A percentile compares a stretch with the other conserved stretches of the same genome.
Conservation (phyloP, 768 basidiomycete species). For the Tubosaeta sp. region DNA sequence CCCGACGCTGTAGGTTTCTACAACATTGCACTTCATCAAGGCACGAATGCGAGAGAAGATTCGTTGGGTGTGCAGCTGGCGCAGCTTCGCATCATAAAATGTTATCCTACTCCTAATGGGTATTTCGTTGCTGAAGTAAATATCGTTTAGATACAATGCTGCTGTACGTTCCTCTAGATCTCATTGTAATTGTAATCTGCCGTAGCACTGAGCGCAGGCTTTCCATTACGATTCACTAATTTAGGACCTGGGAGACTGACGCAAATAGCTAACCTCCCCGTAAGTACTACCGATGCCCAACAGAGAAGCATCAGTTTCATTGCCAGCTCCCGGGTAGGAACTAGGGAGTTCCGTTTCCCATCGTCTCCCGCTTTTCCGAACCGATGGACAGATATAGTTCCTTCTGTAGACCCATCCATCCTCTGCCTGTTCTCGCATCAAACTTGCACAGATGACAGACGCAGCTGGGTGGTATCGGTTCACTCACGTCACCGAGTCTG, state of each 20-base stretch:
- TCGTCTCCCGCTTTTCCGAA: neutral
- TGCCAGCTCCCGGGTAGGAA: neutral
- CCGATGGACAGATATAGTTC: neutral
- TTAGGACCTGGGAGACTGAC: too few species aligned
- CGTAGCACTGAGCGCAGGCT: too few species aligned
- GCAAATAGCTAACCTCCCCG: too few species aligned
- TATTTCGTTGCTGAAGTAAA: neutral
- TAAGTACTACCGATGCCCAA: too few species aligned
- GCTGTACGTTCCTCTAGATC: too few species aligned
- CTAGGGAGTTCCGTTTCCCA: neutral
- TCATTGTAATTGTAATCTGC: too few species aligned
- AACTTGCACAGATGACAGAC: too few species aligned
- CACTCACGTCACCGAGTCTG: constrained; percentile 9
- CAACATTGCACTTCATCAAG: constrained; percentile 6
- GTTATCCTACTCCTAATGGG: neutral
- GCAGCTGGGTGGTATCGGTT: too few species aligned
- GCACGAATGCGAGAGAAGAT: neutral
- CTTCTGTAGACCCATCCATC: neutral
- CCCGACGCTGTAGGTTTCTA: neutral
- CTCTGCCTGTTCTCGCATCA: too few species aligned
- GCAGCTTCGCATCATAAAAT: neutral
- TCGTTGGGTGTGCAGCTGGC: constrained; percentile 2
- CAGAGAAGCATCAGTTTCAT: too few species aligned
- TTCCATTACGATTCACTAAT: too few species aligned
- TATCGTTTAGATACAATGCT: neutral